phyloP scores from a whole-genome alignment of 139 green algal genomes.

The Chlamydomonas sp. region DNA sequence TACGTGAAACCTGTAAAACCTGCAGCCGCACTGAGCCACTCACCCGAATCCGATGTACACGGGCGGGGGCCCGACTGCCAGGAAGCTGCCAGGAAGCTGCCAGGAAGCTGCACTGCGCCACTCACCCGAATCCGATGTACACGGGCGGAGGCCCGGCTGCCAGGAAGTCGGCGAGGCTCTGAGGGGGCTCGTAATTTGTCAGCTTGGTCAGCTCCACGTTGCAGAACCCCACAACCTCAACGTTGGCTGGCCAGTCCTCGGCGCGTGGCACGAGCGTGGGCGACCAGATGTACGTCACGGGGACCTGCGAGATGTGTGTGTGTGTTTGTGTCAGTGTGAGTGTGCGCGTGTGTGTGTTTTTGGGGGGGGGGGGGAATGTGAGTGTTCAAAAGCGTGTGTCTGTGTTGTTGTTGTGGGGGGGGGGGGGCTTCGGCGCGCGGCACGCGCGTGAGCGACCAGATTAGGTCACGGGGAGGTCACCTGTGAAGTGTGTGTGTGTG shows the following conservation, averaged over 20 bases:
- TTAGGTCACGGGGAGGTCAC: too few relatives aligned
- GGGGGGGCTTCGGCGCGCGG: too few relatives aligned
- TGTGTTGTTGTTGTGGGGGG: too few relatives aligned
- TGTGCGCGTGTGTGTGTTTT: too few relatives aligned
- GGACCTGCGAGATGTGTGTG: constrained; percentile 18
- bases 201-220: constrained; percentile 38
- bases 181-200: constrained; percentile 17
- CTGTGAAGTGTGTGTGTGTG: too few relatives aligned
- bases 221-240: constrained; percentile 51
- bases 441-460: too few relatives aligned
- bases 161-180: constrained; percentile 45
- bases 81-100: constrained; percentile 38
- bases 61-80: constrained; percentile 34
- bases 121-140: constrained; percentile 54
- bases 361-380: too few relatives aligned
- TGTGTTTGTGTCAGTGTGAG: too few relatives aligned
- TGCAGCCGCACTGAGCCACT: constrained; percentile 1
- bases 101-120: constrained; percentile 6
- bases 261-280: constrained; percentile 44
- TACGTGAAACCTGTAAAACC: too few relatives aligned
- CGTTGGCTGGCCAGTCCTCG: constrained; percentile 44
- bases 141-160: constrained; percentile 35
- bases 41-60: constrained; percentile 59
- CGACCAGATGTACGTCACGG: constrained; percentile 51
- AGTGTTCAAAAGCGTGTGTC: too few relatives aligned